Percentiles rank a stretch among this genome's conserved stretches.
phyloP scores from a whole-genome alignment of 2,329 filamentous ascomycete genomes.

The Colletotrichum camelliae region DNA sequence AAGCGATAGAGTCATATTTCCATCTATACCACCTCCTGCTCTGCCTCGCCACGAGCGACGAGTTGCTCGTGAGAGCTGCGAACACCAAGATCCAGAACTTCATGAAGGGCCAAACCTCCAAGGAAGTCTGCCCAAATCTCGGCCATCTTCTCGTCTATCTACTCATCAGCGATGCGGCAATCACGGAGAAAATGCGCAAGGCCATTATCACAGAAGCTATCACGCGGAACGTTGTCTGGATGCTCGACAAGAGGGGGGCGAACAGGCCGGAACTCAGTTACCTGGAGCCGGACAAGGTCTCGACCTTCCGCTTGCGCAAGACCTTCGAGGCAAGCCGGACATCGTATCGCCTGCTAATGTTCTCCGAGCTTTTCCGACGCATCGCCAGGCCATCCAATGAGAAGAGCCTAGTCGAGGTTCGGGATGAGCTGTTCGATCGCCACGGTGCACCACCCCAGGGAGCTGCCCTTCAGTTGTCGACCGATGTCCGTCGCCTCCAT shows the following conservation, averaged over 20 bases:
- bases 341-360: conserved; percentile 58
- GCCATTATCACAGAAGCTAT: conserved; percentile 54
- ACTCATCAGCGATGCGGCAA: conserved; percentile 47
- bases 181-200: conserved; percentile 43
- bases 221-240: conserved; percentile 56
- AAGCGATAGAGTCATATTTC: conserved; percentile 59
- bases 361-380: conserved; percentile 54
- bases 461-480: conserved; percentile 42
- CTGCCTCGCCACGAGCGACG: conserved; percentile 46
- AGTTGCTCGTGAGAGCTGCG: conserved; percentile 39
- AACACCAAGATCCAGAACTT: conserved; percentile 45
- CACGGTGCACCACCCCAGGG: conserved; percentile 50
- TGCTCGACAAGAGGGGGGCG: conserved; percentile 44
- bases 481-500: conserved; percentile 49
- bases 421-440: conserved; percentile 49
- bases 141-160: conserved; percentile 52
- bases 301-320: conserved; percentile 49
- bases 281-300: conserved; percentile 45
- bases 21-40: conserved; percentile 56
- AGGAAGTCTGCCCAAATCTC: conserved; percentile 49
- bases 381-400: conserved; percentile 41
- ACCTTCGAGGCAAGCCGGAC: conserved; percentile 52
- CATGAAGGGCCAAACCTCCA: conserved; percentile 41
- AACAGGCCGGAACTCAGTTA: conserved; percentile 49
- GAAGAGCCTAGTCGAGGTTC: conserved; percentile 40